These are phyloP conservation scores for Triadica sebifera DNA, from an alignment of 345 rosid species.

Conservation along the genomic window DNA sequence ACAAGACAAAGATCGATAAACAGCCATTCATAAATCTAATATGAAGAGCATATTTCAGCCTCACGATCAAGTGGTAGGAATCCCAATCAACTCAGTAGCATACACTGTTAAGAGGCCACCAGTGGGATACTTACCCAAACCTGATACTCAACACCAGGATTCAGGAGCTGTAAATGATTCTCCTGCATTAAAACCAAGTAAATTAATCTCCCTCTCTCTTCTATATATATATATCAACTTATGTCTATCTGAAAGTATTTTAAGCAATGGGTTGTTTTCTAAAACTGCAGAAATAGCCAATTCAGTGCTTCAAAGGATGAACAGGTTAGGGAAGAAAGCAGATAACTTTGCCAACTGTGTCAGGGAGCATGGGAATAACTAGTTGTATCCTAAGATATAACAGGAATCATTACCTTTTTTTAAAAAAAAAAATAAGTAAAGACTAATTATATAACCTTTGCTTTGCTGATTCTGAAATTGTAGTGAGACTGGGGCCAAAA, in stretches of 20 bases:
- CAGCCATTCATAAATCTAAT: no score
- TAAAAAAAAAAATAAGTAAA: no score
- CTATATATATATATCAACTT: neutral
- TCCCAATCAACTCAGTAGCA: constrained; percentile 13
- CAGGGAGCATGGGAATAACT: constrained; percentile 48
- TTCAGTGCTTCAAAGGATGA: constrained; percentile 21
- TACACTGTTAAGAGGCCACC: neutral
- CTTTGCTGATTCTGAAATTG: neutral
- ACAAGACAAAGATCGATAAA: no score
- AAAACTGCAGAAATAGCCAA: neutral
- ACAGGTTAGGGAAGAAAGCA: constrained; percentile 26
- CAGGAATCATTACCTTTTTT: neutral
- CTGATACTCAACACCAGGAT: neutral
- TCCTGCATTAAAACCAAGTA: neutral
- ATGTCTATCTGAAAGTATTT: neutral
- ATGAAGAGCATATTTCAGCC: neutral
- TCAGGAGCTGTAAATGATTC: neutral
- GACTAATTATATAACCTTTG: neutral
- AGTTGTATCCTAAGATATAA: neutral
- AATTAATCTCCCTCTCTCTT: neutral
- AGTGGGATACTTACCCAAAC: neutral
- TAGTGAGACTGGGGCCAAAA: constrained; percentile 42
- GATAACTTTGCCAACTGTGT: constrained; percentile 22
- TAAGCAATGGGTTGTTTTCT: neutral
- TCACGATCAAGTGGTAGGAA: constrained; percentile 16